These are phyloP conservation scores for Dichomitus squalens DNA, from an alignment of 1,284 basidiomycete species.

Conservation along the genomic window DNA sequence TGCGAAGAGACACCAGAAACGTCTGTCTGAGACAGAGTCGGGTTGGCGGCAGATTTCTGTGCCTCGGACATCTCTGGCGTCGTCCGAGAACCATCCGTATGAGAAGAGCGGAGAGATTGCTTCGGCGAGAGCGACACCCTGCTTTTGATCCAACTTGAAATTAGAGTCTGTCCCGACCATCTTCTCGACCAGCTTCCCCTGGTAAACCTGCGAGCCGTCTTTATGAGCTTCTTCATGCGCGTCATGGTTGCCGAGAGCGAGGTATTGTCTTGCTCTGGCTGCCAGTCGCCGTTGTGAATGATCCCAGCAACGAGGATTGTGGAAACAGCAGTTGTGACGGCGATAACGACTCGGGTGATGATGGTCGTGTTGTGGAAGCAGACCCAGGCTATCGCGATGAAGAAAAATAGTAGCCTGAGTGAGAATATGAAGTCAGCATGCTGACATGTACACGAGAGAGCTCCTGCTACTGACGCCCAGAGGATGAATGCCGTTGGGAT, in stretches of 20 bases:
- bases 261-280: neutral
- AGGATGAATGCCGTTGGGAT: slow-evolving; percentile 31
- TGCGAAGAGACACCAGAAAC: no score
- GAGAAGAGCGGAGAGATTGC: no score
- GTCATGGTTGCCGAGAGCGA: neutral
- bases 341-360: slow-evolving; percentile 1
- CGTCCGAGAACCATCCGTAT: no score
- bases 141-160: no score
- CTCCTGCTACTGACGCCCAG: slow-evolving; percentile 28
- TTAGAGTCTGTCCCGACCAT: no score
- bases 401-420: slow-evolving; percentile 12
- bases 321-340: neutral
- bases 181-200: no score
- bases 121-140: no score
- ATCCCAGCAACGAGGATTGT: neutral
- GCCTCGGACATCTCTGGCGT: no score
- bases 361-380: slow-evolving; percentile 12
- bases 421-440: neutral
- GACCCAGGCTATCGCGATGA: slow-evolving; percentile 17
- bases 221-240: slow-evolving; percentile 1
- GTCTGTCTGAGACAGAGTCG: no score
- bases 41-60: no score
- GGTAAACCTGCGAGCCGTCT: neutral
- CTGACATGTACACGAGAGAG: neutral
- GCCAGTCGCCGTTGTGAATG: slow-evolving; percentile 2